Base-by-base conservation (phyloP, 2,329 filamentous ascomycete species). In the Westerdykella sp. region DNA sequence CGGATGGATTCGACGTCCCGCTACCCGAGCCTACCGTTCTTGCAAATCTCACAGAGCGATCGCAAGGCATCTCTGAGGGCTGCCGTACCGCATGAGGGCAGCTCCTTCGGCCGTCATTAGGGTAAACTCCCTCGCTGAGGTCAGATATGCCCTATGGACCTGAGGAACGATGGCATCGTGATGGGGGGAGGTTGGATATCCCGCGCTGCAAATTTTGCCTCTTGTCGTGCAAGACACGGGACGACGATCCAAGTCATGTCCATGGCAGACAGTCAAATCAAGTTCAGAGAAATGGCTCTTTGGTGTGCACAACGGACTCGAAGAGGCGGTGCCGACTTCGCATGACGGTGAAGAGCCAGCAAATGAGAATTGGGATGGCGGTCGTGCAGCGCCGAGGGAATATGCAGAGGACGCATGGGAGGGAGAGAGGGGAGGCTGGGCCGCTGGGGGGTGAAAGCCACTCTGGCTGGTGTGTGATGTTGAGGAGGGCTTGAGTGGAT, bases 361-460 rank as follows among this genome's bases (percentile, higher is more conserved):
- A 56, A 66, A 66, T 65, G 48, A 42, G 53, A 54, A 40, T 34
- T 42, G 34, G 39, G 43, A 41, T 40, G 40, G 22, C 40, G 37
- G 34, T 44, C 47, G 50, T 45, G 47, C 42, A 54, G 48, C 44
- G 42, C 47, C 41, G 49, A 43, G 36, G 46, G 46, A 51, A 50
- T 55, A 43, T 55, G 60, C 60, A 65, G 55, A 39, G 40, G 32
- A 59, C 50, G 60, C 58, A 60, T 53, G 55, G 53, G 53, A 56
- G 34, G 49, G 44, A 35, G 45, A 49, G 41, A 44, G 49, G 52
- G 46, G 54, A 54, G 57, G 56, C 14, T 12, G 50, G 49, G 50
- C n/a, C n/a, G n/a, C n/a, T n/a, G n/a, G n/a, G n/a, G n/a, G 37
- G 50, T 48, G 52, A 25, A 23, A 28, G 25, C 25, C 25, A 28